phyloP scores from a whole-genome alignment of 768 basidiomycete genomes.

The Tephrocybe rancida region DNA sequence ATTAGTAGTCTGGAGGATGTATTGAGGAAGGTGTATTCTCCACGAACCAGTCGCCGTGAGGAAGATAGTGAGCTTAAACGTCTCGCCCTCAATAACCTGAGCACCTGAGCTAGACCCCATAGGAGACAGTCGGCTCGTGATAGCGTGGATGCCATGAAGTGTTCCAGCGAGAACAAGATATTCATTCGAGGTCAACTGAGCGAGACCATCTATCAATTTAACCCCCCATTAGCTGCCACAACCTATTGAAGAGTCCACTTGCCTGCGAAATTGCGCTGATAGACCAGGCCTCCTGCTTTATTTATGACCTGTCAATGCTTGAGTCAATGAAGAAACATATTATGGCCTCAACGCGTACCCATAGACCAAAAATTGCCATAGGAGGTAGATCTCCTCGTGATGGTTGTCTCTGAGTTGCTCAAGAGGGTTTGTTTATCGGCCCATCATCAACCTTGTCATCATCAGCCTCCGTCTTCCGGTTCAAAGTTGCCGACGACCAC shows the following conservation, averaged over 20 bases:
- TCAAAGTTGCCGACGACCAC: not conserved
- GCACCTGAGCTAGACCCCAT: constrained; percentile 81
- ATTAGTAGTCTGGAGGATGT: not conserved
- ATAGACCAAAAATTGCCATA: constrained; percentile 83
- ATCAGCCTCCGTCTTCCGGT: too few relatives aligned
- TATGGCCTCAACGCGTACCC: constrained; percentile 51
- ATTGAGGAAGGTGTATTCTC: not conserved
- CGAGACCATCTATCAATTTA: constrained; percentile 77
- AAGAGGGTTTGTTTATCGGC: not conserved
- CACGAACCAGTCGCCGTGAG: constrained; percentile 85
- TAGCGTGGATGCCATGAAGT: constrained; percentile 97
- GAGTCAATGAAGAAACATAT: constrained; percentile 4
- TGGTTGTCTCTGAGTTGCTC: not conserved
- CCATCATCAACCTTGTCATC: too few relatives aligned
- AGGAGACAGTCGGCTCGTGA: constrained; percentile 89
- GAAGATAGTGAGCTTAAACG: constrained; percentile 91
- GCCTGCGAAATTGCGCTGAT: constrained; percentile 93
- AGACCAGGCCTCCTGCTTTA: constrained; percentile 96
- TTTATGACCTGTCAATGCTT: constrained; percentile 76
- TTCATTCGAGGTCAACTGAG: constrained; percentile 89
- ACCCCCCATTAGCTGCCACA: not conserved
- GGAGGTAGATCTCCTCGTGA: not conserved
- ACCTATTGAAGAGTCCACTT: constrained; percentile 18
- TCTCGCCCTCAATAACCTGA: constrained; percentile 94
- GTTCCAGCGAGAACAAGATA: constrained; percentile 96